These are phyloP conservation scores for Gnomoniopsis sp. DNA, from an alignment of 2,329 filamentous ascomycete genomes.

Conservation along the genomic window DNA sequence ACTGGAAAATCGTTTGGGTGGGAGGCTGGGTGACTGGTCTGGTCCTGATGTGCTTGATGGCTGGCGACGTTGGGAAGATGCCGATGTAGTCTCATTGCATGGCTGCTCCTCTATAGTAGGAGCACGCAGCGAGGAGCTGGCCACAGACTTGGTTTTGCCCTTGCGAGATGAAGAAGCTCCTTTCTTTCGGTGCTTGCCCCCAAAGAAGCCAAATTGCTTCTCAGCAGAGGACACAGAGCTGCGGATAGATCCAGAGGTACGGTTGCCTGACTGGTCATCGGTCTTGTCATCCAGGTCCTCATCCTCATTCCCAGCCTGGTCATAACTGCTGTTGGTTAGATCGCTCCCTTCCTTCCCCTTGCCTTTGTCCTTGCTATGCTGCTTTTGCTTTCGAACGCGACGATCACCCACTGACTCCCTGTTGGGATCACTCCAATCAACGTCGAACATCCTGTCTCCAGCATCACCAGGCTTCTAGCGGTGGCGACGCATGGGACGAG, in stretches of 20 bases:
- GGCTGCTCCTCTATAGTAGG: constrained; percentile 9
- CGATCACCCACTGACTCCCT: constrained; percentile 51
- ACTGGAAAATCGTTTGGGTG: constrained; percentile 1
- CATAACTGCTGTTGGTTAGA: background rate
- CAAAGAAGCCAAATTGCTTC: constrained; percentile 42
- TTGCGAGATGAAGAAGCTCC: constrained; percentile 22
- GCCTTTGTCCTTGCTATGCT: constrained; percentile 30
- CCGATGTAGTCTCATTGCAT: background rate
- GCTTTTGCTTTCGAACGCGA: constrained; percentile 45
- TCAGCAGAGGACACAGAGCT: constrained; percentile 40
- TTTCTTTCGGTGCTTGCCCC: constrained; percentile 36
- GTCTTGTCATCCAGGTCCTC: constrained; percentile 23
- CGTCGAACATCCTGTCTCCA: constrained; percentile 50
- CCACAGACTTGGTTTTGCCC: constrained; percentile 7
- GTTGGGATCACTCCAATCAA: constrained; percentile 55
- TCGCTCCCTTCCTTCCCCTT: constrained; percentile 18
- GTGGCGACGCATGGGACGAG: constrained; percentile 5
- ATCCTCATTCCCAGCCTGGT: constrained; percentile 12
- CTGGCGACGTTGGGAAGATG: constrained; percentile 15
- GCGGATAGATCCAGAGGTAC: constrained; percentile 39
- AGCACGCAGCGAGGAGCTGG: constrained; percentile 8
- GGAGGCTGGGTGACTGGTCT: background rate
- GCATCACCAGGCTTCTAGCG: constrained; percentile 14
- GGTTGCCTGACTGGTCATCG: constrained; percentile 22
- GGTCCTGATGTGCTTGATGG: constrained; percentile 7